Percentiles rank a stretch among this genome's conserved stretches.
Evolutionary conservation across 1,284 basidiomycete genomes (phyloP).

Genomic region (Malassezia restricta): DNA sequence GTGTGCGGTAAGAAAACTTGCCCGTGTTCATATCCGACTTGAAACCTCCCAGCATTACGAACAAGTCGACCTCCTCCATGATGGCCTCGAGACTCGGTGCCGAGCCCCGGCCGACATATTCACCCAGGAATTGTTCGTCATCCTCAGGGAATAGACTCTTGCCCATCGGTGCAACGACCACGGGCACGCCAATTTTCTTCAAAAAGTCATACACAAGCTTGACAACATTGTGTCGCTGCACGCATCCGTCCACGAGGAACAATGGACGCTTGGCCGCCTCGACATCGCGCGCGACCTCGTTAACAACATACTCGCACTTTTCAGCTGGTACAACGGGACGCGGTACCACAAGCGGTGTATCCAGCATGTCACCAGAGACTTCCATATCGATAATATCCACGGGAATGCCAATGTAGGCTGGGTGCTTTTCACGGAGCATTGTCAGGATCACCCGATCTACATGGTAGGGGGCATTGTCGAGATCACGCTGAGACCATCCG

Average conservation of each 20-base stretch:
- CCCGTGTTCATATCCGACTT: slow-evolving; percentile 85
- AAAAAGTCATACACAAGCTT: slow-evolving; percentile 61
- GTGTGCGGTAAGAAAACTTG: slow-evolving; percentile 49
- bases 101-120: slow-evolving; percentile 48
- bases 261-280: slow-evolving; percentile 59
- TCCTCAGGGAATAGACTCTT: slow-evolving; percentile 69
- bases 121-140: slow-evolving; percentile 74
- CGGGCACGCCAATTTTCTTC: slow-evolving; percentile 52
- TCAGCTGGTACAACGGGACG: slow-evolving; percentile 51
- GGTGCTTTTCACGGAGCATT: slow-evolving; percentile 62
- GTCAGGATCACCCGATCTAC: slow-evolving; percentile 70
- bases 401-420: slow-evolving; percentile 77
- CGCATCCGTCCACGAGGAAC: slow-evolving; percentile 78
- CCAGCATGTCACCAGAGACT: slow-evolving; percentile 58
- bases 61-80: slow-evolving; percentile 69
- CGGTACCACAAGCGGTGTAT: slow-evolving; percentile 49
- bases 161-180: slow-evolving; percentile 65
- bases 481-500: slow-evolving; percentile 2
- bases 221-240: slow-evolving; percentile 64
- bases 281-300: slow-evolving; percentile 46
- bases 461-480: slow-evolving; percentile 4
- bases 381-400: slow-evolving; percentile 66
- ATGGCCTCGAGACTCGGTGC: slow-evolving; percentile 57
- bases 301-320: slow-evolving; percentile 61
- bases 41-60: slow-evolving; percentile 67